A percentile compares a stretch with the other conserved stretches of the same genome.
These are phyloP conservation scores for Myxozyma melibiosi DNA, from an alignment of 805 yeast genomes.

Conservation along the genomic window DNA sequence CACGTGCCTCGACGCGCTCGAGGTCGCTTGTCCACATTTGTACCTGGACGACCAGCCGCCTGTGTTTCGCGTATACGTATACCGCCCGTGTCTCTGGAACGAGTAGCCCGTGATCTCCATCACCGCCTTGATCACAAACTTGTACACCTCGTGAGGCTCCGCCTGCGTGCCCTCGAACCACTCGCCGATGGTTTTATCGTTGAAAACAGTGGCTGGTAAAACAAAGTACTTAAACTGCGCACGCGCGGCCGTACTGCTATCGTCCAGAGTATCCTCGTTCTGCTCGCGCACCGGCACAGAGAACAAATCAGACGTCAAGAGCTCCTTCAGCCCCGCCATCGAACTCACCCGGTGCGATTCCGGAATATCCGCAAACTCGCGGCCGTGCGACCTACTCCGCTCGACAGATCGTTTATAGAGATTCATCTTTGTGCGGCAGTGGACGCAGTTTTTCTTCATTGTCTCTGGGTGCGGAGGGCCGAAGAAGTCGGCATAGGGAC, in stretches of 20 bases:
- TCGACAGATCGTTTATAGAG: neutral
- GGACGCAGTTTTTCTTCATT: neutral
- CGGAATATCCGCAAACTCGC: constrained; percentile 1
- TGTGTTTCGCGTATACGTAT: constrained; percentile 11
- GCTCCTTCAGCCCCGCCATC: constrained; percentile 5
- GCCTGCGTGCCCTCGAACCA: constrained; percentile 1
- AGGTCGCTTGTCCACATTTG: constrained; percentile 12
- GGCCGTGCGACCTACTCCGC: neutral
- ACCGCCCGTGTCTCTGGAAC: constrained; percentile 13
- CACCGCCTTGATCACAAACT: neutral
- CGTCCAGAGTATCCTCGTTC: neutral
- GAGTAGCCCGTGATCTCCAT: constrained; percentile 19
- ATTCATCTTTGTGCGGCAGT: constrained; percentile 10
- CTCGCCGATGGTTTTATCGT: neutral
- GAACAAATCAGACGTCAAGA: constrained; percentile 2
- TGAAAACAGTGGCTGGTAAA: neutral
- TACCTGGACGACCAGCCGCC: constrained; percentile 21
- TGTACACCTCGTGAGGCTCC: constrained; percentile 13
- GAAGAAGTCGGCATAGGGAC: constrained; percentile 7
- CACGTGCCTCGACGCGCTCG: constrained; percentile 12
- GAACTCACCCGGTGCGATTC: neutral
- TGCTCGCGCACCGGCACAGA: constrained; percentile 11
- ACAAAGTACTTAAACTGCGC: constrained; percentile 12
- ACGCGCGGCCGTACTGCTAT: neutral
- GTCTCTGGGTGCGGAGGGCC: constrained; percentile 12